Base-by-base conservation (phyloP, 2,329 filamentous ascomycete species). In the Claviceps sp. region DNA sequence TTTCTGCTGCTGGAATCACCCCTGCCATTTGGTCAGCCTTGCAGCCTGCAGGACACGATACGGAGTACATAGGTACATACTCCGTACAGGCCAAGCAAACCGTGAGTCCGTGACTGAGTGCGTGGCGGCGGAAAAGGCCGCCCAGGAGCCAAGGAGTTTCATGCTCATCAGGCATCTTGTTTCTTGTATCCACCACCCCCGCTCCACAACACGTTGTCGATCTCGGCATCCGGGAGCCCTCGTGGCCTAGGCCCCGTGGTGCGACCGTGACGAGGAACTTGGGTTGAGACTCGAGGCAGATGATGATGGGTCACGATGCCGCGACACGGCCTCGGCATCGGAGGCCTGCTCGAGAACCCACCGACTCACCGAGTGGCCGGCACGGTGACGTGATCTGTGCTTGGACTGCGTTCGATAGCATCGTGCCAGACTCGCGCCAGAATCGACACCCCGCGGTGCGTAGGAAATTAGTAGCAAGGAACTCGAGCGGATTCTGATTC, bases 381-480 rank as follows among this genome's bases (percentile, higher is more conserved):
- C 30, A 34, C 9, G 30, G 30, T 34, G 30, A 30, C 26, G 26
- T 30, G 26, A 30, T 30, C 30, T 34, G 38, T 41, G 8, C 6
- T 42, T 20, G 40, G 40, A 11, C 30, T 42, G 18, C 30, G 9
- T 34, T 34, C 8, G 26, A 34, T 34, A 34, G 30, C 30, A 34
- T 11, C 9, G 9, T 34, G 9, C 30, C 30, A 34, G 30, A 30
- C 30, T 30, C 30, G 30, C 30, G 30, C 30, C 30, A 30, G 30
- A 30, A 30, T 11, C 30, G 30, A 30, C 30, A 4, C 30, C 9
- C 9, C 30, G 30, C 9, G 30, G 30, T 11, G 9, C 26, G 3
- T 34, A 30, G 53, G 55, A 56, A 54, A 56, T 56, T 55, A 45
- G 43, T 6, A 26, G 14, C 47, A 50, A 44, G 53, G 43, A 43